Evolutionary conservation across 2,329 filamentous ascomycete species (phyloP).

Genomic region (Diplodia intermedia): DNA sequence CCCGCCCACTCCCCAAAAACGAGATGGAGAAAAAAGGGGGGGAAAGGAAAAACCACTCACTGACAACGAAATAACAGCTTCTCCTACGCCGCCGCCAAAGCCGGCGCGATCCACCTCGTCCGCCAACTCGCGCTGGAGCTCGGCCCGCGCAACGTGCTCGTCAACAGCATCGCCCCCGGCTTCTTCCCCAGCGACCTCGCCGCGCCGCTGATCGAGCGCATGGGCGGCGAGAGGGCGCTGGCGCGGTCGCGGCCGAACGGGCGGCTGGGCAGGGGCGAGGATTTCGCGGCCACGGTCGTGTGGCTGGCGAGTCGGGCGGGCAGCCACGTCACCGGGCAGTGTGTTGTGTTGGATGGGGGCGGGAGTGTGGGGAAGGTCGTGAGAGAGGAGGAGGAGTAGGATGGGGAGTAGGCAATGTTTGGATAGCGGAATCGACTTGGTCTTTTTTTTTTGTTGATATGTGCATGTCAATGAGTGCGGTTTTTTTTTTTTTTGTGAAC

Average conservation of each 20-base stretch:
- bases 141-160: slow-evolving; percentile 49
- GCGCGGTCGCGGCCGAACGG: slow-evolving; percentile 43
- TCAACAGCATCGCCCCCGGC: slow-evolving; percentile 50
- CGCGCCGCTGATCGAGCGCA: slow-evolving; percentile 47
- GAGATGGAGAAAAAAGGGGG: too few relatives aligned
- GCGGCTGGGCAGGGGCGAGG: slow-evolving; percentile 45
- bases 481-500: too few relatives aligned
- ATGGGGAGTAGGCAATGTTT: neutral
- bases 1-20: too few relatives aligned
- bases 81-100: slow-evolving; percentile 51
- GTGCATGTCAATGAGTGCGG: too few relatives aligned
- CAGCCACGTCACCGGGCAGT: slow-evolving; percentile 6
- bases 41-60: too few relatives aligned
- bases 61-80: slow-evolving; percentile 34
- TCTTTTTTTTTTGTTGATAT: too few relatives aligned
- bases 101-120: slow-evolving; percentile 48
- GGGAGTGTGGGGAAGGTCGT: neutral
- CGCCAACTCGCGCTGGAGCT: slow-evolving; percentile 51
- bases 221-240: slow-evolving; percentile 52
- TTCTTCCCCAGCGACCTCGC: slow-evolving; percentile 50
- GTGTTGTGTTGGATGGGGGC: slow-evolving; percentile 13
- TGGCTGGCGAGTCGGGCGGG: slow-evolving; percentile 36
- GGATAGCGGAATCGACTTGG: too few relatives aligned
- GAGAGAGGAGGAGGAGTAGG: neutral
- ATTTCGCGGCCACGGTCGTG: slow-evolving; percentile 49